Evolutionary conservation across 2,329 filamentous ascomycete genomes (phyloP).

Genomic region (Byssoonygena ceratinophila): DNA sequence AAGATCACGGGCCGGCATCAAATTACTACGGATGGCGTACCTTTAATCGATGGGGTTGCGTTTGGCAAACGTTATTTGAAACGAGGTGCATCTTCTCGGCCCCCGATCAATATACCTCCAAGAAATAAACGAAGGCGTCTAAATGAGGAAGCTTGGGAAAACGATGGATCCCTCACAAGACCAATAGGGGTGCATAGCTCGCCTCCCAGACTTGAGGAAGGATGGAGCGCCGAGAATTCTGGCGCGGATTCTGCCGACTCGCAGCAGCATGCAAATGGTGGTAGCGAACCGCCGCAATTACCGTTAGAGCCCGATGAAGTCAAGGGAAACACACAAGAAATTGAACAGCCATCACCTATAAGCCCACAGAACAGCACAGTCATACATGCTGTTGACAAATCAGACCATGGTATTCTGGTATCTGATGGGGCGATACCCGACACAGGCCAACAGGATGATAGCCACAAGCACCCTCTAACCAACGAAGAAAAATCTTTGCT

Average conservation of each 20-base stretch:
- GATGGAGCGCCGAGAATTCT: background rate
- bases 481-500: background rate
- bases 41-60: conserved; percentile 73
- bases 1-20: conserved; percentile 68
- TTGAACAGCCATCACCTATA: background rate
- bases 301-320: background rate
- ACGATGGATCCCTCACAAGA: conserved; percentile 1
- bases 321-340: background rate
- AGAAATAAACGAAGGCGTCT: conserved; percentile 60
- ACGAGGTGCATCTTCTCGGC: conserved; percentile 47
- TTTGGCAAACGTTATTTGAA: conserved; percentile 66
- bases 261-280: background rate
- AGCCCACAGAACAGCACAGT: background rate
- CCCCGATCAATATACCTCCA: conserved; percentile 60
- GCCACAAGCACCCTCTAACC: background rate
- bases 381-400: background rate
- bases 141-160: conserved; percentile 17
- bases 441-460: background rate
- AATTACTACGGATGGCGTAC: conserved; percentile 66
- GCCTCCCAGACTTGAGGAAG: background rate
- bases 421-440: background rate
- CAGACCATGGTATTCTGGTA: background rate
- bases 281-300: background rate
- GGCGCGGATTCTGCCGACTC: background rate
- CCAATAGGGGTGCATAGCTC: background rate